Conservation (phyloP, 768 basidiomycete genomes). For the Xerocomellus chrysenteron region DNA sequence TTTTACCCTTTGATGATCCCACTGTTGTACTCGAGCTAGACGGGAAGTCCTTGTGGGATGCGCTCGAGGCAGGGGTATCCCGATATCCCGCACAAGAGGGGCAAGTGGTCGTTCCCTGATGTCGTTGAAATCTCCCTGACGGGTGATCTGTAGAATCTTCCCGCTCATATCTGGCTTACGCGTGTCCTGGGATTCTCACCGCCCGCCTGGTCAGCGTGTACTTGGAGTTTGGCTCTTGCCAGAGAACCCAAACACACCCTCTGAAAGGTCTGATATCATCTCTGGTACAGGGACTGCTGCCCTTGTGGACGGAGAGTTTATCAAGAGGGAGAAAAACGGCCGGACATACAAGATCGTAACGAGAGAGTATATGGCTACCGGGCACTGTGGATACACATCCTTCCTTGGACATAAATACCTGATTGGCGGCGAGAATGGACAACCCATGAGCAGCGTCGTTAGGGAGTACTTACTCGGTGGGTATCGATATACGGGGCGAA, state of each 20-base stretch:
- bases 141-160: neutral
- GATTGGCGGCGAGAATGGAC: conserved; percentile 77
- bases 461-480: conserved; percentile 77
- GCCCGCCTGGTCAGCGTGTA: neutral
- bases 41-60: conserved; percentile 74
- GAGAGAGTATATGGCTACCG: conserved; percentile 76
- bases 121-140: neutral
- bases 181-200: neutral
- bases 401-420: conserved; percentile 63
- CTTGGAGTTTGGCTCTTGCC: neutral
- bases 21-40: conserved; percentile 76
- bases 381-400: conserved; percentile 74
- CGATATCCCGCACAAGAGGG: conserved; percentile 72
- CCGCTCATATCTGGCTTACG: neutral
- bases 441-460: conserved; percentile 53
- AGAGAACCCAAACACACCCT: neutral
- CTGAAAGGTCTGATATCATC: neutral
- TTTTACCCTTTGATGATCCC: conserved; percentile 84
- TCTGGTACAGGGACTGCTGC: conserved; percentile 19
- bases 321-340: conserved; percentile 44
- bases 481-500: neutral
- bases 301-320: conserved; percentile 45
- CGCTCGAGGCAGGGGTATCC: conserved; percentile 47
- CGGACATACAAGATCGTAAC: conserved; percentile 43
- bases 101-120: conserved; percentile 36